Percentiles rank a stretch among this genome's conserved stretches.
Evolutionary conservation across 106 monocot genomes (phyloP).

Genomic region (Acorus gramineus): DNA sequence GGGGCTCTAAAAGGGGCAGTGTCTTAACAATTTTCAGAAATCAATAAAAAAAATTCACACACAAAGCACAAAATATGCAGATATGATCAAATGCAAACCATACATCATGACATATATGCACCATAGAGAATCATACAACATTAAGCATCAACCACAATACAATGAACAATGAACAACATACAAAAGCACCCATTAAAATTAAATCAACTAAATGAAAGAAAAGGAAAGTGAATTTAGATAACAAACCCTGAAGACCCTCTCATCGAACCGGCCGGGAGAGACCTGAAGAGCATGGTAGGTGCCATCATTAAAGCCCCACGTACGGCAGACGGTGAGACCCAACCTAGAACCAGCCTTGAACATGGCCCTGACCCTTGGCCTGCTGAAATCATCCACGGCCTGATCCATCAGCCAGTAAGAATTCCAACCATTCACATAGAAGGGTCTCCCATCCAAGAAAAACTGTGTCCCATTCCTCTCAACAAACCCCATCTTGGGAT

Average conservation of each 20-base stretch:
- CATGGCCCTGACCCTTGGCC: constrained; percentile 46
- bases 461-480: constrained; percentile 56
- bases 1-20: no score
- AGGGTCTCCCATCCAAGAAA: constrained; percentile 47
- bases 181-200: no score
- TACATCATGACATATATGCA: no score
- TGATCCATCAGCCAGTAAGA: constrained; percentile 95
- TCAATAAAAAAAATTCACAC: no score
- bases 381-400: constrained; percentile 54
- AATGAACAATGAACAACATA: no score
- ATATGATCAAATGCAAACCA: no score
- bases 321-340: constrained; percentile 92
- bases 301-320: constrained; percentile 98
- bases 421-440: constrained; percentile 97
- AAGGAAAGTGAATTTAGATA: not conserved
- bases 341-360: constrained; percentile 40
- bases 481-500: constrained; percentile 52
- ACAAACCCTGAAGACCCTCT: constrained; percentile 76
- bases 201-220: no score
- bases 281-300: constrained; percentile 80
- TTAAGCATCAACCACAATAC: no score
- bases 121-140: no score
- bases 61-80: no score
- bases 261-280: constrained; percentile 79
- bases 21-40: no score